Evolutionary conservation across 108 stramenopile genomes (phyloP).

Genomic region (Nitzschia sp.): DNA sequence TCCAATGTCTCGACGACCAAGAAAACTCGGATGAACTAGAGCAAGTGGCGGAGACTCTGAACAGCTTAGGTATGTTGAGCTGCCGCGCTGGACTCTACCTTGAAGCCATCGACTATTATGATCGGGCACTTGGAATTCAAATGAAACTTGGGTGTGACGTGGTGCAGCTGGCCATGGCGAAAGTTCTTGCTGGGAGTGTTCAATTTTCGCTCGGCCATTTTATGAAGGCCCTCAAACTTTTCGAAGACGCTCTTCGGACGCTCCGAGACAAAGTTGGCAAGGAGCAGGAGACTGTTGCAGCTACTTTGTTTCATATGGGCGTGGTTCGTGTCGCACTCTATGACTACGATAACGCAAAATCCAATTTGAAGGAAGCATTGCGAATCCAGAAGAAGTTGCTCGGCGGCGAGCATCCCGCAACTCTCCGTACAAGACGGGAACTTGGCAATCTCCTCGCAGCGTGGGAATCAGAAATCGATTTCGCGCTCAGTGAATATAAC

Average conservation of each 20-base stretch:
- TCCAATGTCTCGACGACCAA: conserved; percentile 51
- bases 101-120: conserved; percentile 76
- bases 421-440: conserved; percentile 59
- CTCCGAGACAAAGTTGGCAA: conserved; percentile 50
- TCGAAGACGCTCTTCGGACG: conserved; percentile 55
- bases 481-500: conserved; percentile 48
- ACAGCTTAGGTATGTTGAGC: conserved; percentile 63
- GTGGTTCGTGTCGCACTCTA: conserved; percentile 52
- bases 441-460: conserved; percentile 60
- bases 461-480: conserved; percentile 42
- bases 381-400: conserved; percentile 49
- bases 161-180: conserved; percentile 64
- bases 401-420: conserved; percentile 58
- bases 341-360: conserved; percentile 58
- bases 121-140: conserved; percentile 60
- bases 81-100: conserved; percentile 52
- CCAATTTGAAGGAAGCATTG: conserved; percentile 50
- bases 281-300: conserved; percentile 63
- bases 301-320: conserved; percentile 65
- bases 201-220: conserved; percentile 57
- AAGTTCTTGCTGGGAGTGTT: conserved; percentile 64
- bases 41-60: conserved; percentile 67
- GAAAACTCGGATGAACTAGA: conserved; percentile 38
- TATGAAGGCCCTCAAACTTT: conserved; percentile 54
- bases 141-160: conserved; percentile 55